Evolutionary conservation across 2,329 filamentous ascomycete genomes (phyloP).

Genomic region (Metarhizium sp.): DNA sequence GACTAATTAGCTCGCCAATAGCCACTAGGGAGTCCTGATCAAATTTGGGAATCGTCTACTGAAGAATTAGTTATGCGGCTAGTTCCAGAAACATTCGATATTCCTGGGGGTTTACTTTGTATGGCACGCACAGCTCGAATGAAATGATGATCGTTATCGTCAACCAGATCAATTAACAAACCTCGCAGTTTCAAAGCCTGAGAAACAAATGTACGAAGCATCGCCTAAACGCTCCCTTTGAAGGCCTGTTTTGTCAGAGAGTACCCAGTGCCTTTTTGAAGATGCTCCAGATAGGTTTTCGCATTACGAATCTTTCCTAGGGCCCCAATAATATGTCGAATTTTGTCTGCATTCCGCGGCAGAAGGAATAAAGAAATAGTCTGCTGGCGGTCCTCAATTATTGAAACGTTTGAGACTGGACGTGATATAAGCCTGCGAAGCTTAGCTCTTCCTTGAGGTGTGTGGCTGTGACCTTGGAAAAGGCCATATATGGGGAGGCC

Average conservation of each 20-base stretch:
- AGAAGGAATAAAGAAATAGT: slow-evolving; percentile 58
- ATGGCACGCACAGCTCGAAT: background rate
- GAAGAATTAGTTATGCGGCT: background rate
- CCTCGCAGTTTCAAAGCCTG: slow-evolving; percentile 62
- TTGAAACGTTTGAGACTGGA: slow-evolving; percentile 57
- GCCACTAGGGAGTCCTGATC: slow-evolving; percentile 49
- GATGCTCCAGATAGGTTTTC: slow-evolving; percentile 53
- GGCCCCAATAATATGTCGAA: slow-evolving; percentile 47
- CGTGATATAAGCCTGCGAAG: slow-evolving; percentile 76
- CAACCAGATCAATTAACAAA: slow-evolving; percentile 28
- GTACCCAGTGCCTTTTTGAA: slow-evolving; percentile 68
- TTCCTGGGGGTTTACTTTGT: background rate
- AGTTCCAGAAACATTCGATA: background rate
- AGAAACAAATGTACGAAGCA: slow-evolving; percentile 61
- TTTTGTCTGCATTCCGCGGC: slow-evolving; percentile 52
- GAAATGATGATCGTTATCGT: background rate
- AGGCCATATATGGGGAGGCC: slow-evolving; percentile 76
- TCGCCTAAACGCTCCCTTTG: slow-evolving; percentile 62
- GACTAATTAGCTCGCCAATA: slow-evolving; percentile 61
- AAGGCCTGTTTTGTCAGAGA: slow-evolving; percentile 40
- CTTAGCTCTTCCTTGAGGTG: slow-evolving; percentile 64
- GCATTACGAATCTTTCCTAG: slow-evolving; percentile 71
- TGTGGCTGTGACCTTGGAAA: slow-evolving; percentile 65
- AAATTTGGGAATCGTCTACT: slow-evolving; percentile 38
- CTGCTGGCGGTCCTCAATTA: slow-evolving; percentile 63